Evolutionary conservation across 2,329 filamentous ascomycete species (phyloP), one percentile per base, ranked within the genome.

Genomic region (Sarocladium brachiariae): DNA sequence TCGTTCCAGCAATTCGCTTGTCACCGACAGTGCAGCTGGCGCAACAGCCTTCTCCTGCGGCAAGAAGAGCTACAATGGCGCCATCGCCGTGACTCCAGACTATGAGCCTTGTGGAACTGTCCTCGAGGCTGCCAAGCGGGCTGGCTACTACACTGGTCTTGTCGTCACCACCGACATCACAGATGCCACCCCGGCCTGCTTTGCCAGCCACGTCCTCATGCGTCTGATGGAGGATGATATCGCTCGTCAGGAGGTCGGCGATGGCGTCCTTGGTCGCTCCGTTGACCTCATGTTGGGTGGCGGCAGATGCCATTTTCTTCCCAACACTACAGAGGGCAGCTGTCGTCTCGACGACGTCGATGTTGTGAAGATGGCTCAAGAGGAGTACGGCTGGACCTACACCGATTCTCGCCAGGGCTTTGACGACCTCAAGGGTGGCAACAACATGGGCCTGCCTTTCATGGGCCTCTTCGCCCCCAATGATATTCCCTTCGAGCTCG

Each of bases 1-100:
- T 18, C 78, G 90, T 51, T 95, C 89, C 49, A 84, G 81, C 57
- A 89, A 80, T 61, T 92, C 86, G 52, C 73, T 97, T 54, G 86
- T 99, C 49, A 99, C 93, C 1, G 93, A 99, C 68, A 95, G 88
- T 53, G 93, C 93, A 4, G 93, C 93, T n/a, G 93, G 93, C 33
- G 93, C 93, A 2, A 99, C 93, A 1, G 93, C 93, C 1, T 99
- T 99, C 66, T 90, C 89, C 2, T 99, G 93, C 62, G 92, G 83
- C 18, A 71, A 77, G 63, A 99, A 99, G 80, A 95, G 86, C 66
- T 99, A 99, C 73, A 99, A 99, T 63, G 90, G 90, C 45, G 93
- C 93, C 58, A 97, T 99, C 58, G 87, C 89, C 9, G 86, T 95
- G 50, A 75, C 95, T 14, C 91, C 91, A 0, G 85, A 95, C 66